These are phyloP conservation scores for Gossypium longicalyx DNA, from an alignment of 345 rosid species.

Conservation along the genomic window DNA sequence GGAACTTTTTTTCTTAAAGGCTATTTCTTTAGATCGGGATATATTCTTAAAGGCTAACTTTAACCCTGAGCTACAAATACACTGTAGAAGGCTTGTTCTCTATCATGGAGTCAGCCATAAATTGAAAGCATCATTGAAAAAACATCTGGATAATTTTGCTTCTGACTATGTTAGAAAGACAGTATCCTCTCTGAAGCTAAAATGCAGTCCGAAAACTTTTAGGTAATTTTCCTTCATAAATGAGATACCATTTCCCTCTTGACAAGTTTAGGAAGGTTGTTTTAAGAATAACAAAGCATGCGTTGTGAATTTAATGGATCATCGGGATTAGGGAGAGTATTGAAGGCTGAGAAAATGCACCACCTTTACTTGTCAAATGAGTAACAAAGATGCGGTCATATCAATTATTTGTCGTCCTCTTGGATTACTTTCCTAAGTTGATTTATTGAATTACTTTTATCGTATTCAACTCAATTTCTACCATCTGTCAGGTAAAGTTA, in stretches of 20 bases:
- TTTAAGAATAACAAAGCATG: constrained; percentile 1
- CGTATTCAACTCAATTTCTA: not conserved
- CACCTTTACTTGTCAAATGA: not conserved
- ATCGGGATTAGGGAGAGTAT: not conserved
- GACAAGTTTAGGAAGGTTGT: constrained; percentile 1
- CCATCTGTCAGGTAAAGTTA: not conserved
- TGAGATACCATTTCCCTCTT: constrained; percentile 7
- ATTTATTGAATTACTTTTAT: not conserved
- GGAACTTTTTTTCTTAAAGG: not conserved
- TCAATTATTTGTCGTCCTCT: not conserved
- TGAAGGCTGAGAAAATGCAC: not conserved
- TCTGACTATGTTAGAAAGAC: constrained; percentile 2
- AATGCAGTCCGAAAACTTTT: not conserved
- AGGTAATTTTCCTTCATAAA: not conserved
- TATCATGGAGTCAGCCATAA: not conserved
- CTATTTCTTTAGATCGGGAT: not conserved
- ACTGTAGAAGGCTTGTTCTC: not conserved
- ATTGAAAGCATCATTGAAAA: not conserved
- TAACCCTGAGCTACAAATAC: not conserved
- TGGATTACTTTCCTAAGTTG: constrained; percentile 7
- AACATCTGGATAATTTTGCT: constrained; percentile 4
- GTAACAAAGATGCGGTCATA: not conserved
- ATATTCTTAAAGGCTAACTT: not conserved
- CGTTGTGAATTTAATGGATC: not conserved
- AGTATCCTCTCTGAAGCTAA: not conserved